Percentiles rank a stretch among this genome's conserved stretches.
phyloP scores from a whole-genome alignment of 1,284 basidiomycete genomes.

The Trichosporon sp. region DNA sequence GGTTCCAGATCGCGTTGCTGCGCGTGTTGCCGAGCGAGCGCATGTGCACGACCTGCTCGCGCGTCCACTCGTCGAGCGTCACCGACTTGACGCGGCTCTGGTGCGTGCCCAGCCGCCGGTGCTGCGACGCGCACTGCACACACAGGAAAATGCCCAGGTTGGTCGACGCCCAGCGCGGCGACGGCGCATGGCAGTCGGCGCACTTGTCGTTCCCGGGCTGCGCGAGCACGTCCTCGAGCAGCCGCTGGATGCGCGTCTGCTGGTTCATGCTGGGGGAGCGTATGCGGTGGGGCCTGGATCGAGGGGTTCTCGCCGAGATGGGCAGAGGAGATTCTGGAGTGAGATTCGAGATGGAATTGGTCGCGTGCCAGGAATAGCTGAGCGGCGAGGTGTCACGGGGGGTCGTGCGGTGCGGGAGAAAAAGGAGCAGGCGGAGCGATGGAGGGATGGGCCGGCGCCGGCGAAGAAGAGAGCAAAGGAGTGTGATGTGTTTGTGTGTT shows the following conservation, averaged over 20 bases:
- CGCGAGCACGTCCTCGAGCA: slow-evolving; percentile 44
- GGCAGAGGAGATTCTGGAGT: background rate
- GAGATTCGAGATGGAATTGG: background rate
- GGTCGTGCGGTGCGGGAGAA: background rate
- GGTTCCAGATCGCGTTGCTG: slow-evolving; percentile 45
- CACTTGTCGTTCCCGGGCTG: slow-evolving; percentile 47
- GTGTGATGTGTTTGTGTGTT: background rate
- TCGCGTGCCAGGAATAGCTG: background rate
- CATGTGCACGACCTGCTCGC: slow-evolving; percentile 42
- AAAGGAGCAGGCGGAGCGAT: background rate
- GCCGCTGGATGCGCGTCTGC: slow-evolving; percentile 41
- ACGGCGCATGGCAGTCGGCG: slow-evolving; percentile 44
- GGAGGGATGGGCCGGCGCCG: background rate
- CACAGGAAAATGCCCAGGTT: slow-evolving; percentile 48
- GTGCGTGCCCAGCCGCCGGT: slow-evolving; percentile 49
- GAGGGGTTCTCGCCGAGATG: background rate
- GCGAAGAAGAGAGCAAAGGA: background rate
- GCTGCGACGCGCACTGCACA: slow-evolving; percentile 41
- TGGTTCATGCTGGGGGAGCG: slow-evolving; percentile 20
- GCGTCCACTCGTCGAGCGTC: slow-evolving; percentile 48
- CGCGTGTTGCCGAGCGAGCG: slow-evolving; percentile 39
- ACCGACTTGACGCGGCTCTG: slow-evolving; percentile 48
- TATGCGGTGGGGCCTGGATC: too few relatives aligned
- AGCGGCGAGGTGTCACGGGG: background rate
- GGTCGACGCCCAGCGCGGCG: slow-evolving; percentile 47